phyloP scores from a whole-genome alignment of 441 rosid genomes.

The Viola pubescens region DNA sequence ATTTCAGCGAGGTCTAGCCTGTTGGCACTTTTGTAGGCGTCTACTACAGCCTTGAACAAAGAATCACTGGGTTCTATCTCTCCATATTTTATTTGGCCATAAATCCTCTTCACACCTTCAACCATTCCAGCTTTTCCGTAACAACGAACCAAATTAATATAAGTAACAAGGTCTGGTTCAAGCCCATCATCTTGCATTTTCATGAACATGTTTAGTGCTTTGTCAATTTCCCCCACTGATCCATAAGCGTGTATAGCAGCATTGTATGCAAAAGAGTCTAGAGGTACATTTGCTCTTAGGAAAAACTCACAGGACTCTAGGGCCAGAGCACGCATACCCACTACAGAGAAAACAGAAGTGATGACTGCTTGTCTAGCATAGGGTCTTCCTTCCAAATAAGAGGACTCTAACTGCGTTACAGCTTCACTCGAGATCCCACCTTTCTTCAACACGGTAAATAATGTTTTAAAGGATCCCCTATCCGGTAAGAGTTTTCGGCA shows the following conservation, averaged over 20 bases:
- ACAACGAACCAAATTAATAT: conserved; percentile 51
- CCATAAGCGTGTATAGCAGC: conserved; percentile 56
- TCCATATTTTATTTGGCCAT: conserved; percentile 47
- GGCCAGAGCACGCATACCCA: conserved; percentile 59
- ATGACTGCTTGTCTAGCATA: conserved; percentile 55
- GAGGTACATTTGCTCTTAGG: conserved; percentile 30
- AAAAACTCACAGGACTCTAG: conserved; percentile 39
- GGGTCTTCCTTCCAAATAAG: conserved; percentile 58
- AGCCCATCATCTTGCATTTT: conserved; percentile 68
- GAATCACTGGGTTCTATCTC: conserved; percentile 50
- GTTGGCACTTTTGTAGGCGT: conserved; percentile 51
- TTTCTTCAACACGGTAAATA: conserved; percentile 64
- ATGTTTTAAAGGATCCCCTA: conserved; percentile 47
- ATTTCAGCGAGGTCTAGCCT: conserved; percentile 60
- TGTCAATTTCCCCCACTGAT: conserved; percentile 50
- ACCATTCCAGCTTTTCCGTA: conserved; percentile 82
- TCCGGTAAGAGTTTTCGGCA: conserved; percentile 53
- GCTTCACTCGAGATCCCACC: conserved; percentile 67
- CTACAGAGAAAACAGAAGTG: conserved; percentile 50
- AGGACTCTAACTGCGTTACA: conserved; percentile 58
- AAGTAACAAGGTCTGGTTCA: conserved; percentile 64
- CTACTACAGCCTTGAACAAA: conserved; percentile 53
- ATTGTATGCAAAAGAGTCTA: conserved; percentile 55
- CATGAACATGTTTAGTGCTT: conserved; percentile 57
- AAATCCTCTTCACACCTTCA: conserved; percentile 71